phyloP scores from a whole-genome alignment of 345 rosid genomes.

The Camelina neglecta region DNA sequence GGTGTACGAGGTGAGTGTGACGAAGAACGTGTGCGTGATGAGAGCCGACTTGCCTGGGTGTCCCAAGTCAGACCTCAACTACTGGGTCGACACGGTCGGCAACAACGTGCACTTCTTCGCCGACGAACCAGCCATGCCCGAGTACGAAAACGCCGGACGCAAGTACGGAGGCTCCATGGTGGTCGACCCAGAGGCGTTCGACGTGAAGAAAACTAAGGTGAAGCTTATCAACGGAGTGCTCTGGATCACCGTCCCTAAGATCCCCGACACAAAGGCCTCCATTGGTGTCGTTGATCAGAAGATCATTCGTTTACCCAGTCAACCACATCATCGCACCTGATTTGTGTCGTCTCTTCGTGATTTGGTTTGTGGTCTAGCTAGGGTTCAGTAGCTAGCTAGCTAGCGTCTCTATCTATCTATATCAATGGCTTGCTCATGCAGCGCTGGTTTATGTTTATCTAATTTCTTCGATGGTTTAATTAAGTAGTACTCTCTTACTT shows the following conservation, averaged over 20 bases:
- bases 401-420: no score
- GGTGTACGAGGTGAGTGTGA: constrained; percentile 26
- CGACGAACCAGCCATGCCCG: constrained; percentile 21
- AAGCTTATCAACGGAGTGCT: constrained; percentile 36
- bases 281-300: background rate
- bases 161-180: constrained; percentile 30
- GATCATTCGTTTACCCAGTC: background rate
- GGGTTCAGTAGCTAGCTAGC: no score
- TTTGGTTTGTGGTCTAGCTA: no score
- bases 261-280: constrained; percentile 1
- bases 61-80: constrained; percentile 14
- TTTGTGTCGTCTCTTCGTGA: no score
- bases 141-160: constrained; percentile 19
- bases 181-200: background rate
- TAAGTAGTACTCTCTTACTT: background rate
- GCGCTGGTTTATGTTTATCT: no score
- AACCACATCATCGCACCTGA: background rate
- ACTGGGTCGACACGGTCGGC: constrained; percentile 5
- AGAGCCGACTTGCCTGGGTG: constrained; percentile 33
- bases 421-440: no score
- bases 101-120: constrained; percentile 35
- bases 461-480: background rate
- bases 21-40: background rate
- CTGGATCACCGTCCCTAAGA: constrained; percentile 40
- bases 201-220: background rate